Percentiles rank a stretch among this genome's conserved stretches.
Evolutionary conservation across 306 rosid genomes (phyloP).

Genomic region (Ammopiptanthus mongolicus): DNA sequence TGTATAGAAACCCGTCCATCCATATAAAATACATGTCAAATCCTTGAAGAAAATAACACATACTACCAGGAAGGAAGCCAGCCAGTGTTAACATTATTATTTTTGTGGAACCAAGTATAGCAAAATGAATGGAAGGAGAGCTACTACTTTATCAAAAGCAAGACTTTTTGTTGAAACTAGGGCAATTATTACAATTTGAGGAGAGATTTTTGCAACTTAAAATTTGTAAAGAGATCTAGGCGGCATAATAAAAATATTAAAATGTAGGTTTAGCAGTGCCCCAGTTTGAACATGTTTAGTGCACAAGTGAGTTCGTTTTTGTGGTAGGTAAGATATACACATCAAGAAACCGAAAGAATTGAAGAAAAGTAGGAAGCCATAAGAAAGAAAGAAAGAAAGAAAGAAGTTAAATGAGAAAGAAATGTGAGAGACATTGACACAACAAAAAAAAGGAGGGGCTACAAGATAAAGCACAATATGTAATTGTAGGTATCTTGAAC

Average conservation of each 20-base stretch:
- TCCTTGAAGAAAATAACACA: background rate
- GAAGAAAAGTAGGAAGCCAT: background rate
- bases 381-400: no score
- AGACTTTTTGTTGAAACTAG: no score
- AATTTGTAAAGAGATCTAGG: background rate
- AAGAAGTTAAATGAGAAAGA: no score
- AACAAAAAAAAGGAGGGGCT: background rate
- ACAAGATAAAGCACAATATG: background rate
- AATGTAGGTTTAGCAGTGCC: background rate
- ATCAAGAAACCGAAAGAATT: background rate
- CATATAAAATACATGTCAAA: background rate
- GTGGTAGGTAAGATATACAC: background rate
- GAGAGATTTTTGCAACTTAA: background rate
- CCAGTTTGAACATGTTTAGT: background rate
- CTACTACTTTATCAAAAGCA: background rate
- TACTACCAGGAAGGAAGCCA: no score
- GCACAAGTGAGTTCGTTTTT: background rate
- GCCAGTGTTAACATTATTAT: no score
- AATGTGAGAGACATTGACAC: no score
- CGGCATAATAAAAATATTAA: background rate
- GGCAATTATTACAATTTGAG: background rate
- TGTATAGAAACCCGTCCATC: background rate
- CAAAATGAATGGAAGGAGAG: background rate
- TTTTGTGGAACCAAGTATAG: background rate
- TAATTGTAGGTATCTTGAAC: background rate